phyloP scores from a whole-genome alignment of 495 filamentous ascomycete genomes.

The Xylaria castorea region DNA sequence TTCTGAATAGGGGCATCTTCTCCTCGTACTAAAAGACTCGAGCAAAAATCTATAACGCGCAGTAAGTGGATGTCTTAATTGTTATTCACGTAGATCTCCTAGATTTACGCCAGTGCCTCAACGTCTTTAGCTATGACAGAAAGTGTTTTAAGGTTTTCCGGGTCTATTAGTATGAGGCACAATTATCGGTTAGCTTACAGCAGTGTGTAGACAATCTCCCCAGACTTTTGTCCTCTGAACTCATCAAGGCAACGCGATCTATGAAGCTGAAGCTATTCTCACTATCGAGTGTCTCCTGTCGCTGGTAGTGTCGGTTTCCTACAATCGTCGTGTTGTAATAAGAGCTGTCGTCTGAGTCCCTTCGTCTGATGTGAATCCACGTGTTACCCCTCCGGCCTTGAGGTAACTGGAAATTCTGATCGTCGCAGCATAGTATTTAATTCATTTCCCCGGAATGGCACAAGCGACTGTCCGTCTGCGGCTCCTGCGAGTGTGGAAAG shows the following conservation, averaged over 20 bases:
- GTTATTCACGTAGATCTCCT: constrained; percentile 62
- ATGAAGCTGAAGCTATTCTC: constrained; percentile 50
- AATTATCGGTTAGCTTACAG: constrained; percentile 38
- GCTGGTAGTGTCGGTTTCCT: constrained; percentile 43
- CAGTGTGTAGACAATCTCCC: constrained; percentile 47
- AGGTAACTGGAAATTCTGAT: constrained; percentile 52
- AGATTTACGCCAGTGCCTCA: neutral
- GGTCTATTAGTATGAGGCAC: neutral
- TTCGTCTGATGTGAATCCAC: constrained; percentile 50
- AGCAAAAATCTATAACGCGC: constrained; percentile 56
- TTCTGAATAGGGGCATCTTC: constrained; percentile 52
- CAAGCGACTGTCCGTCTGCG: constrained; percentile 42
- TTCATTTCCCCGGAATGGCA: constrained; percentile 51
- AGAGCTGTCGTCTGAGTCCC: constrained; percentile 45
- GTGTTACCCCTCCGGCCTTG: constrained; percentile 49
- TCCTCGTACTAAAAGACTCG: constrained; percentile 54
- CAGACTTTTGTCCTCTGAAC: constrained; percentile 55
- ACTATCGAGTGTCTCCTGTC: constrained; percentile 48
- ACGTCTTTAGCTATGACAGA: neutral
- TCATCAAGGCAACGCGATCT: constrained; percentile 56
- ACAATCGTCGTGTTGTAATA: constrained; percentile 43
- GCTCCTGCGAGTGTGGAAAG: constrained; percentile 54
- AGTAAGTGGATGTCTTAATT: constrained; percentile 57
- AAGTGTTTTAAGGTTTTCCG: no score
- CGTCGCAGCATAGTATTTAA: constrained; percentile 55